phyloP scores from a whole-genome alignment of 1,284 basidiomycete species.

The Mrakiaceae sp. region DNA sequence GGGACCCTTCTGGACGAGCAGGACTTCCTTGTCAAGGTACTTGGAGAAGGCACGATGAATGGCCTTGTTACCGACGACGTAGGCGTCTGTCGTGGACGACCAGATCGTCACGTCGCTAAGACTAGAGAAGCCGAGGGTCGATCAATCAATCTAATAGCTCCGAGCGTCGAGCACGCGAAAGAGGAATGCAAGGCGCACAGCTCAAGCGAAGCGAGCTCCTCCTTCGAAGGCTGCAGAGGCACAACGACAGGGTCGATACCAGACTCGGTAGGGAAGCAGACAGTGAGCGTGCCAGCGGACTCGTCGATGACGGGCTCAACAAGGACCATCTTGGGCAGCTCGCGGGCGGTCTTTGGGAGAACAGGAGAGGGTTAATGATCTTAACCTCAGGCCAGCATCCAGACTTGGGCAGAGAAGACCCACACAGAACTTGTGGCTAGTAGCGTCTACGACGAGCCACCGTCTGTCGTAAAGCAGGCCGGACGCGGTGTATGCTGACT shows the following conservation, averaged over 20 bases:
- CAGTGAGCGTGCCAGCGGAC: constrained; percentile 43
- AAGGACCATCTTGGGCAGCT: constrained; percentile 42
- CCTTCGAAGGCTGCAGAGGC: constrained; percentile 46
- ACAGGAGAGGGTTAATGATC: background rate
- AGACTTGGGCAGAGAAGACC: constrained; percentile 38
- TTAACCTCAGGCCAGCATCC: background rate
- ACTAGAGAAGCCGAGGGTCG: constrained; percentile 30
- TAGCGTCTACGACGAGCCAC: too few relatives aligned
- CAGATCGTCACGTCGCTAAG: constrained; percentile 47
- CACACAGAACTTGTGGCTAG: too few relatives aligned
- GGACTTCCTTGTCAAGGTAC: constrained; percentile 49
- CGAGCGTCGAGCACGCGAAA: background rate
- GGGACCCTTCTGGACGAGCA: constrained; percentile 55
- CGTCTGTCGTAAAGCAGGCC: constrained; percentile 36
- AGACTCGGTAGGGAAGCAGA: constrained; percentile 47
- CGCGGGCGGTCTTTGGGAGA: background rate
- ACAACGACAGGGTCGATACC: constrained; percentile 46
- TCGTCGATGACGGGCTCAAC: constrained; percentile 46
- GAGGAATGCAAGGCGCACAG: constrained; percentile 37
- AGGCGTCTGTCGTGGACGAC: constrained; percentile 47
- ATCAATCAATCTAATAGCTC: too few relatives aligned
- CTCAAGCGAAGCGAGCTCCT: constrained; percentile 44
- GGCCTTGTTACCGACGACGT: constrained; percentile 39
- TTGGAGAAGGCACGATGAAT: constrained; percentile 46
- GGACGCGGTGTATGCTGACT: constrained; percentile 45